Evolutionary conservation across 1,139 yeast genomes (phyloP).

Genomic region (Debaryomyces sp.): DNA sequence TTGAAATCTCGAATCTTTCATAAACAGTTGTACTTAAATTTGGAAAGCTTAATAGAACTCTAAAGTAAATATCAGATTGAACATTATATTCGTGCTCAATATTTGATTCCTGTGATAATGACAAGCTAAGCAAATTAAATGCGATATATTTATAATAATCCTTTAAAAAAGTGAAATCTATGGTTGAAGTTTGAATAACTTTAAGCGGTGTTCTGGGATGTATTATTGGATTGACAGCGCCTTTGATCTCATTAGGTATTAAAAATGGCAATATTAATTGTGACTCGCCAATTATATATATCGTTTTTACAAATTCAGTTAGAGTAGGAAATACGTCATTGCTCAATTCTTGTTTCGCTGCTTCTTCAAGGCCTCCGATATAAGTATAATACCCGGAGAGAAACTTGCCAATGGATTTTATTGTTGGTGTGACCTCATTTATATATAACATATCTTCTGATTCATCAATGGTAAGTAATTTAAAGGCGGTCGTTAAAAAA

Average conservation of each 20-base stretch:
- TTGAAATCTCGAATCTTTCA: slow-evolving; percentile 11
- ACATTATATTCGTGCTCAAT: slow-evolving; percentile 14
- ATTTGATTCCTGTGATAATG: slow-evolving; percentile 15
- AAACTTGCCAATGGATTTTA: slow-evolving; percentile 13
- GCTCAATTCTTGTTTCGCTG: slow-evolving; percentile 5
- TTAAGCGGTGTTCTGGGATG: slow-evolving; percentile 27
- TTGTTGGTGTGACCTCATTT: slow-evolving; percentile 8
- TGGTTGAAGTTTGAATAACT: slow-evolving; percentile 17
- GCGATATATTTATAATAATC: slow-evolving; percentile 35
- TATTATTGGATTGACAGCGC: slow-evolving; percentile 12
- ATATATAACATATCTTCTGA: slow-evolving; percentile 13
- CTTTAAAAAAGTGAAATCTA: slow-evolving; percentile 24
- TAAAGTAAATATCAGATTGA: slow-evolving; percentile 31
- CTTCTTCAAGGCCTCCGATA: slow-evolving; percentile 7
- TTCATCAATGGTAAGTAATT: slow-evolving; percentile 21
- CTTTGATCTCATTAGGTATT: background rate
- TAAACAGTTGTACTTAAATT: slow-evolving; percentile 18
- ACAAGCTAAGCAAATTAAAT: slow-evolving; percentile 28
- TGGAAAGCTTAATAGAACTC: slow-evolving; percentile 28
- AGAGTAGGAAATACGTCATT: slow-evolving; percentile 20
- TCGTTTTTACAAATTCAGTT: slow-evolving; percentile 22
- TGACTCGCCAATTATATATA: slow-evolving; percentile 30
- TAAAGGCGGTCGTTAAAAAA: slow-evolving; percentile 16
- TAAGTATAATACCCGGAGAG: slow-evolving; percentile 10
- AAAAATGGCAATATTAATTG: slow-evolving; percentile 21